A percentile compares a stretch with the other conserved stretches of the same genome.
These are phyloP conservation scores for Knufia petricola DNA, from an alignment of 2,329 filamentous ascomycete species.

Conservation along the genomic window DNA sequence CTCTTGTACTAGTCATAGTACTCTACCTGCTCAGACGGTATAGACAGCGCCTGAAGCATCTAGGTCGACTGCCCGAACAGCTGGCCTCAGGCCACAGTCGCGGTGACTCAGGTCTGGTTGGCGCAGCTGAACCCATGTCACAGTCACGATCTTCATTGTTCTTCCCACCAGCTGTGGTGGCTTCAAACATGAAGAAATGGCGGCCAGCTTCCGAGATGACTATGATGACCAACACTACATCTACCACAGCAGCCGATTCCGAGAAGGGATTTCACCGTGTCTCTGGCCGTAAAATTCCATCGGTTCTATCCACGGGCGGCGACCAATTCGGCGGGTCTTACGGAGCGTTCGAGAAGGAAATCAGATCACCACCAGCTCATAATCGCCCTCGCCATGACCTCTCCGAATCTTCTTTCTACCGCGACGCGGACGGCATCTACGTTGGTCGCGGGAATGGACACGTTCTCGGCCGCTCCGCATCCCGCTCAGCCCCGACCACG, in stretches of 20 bases:
- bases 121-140: conserved; percentile 27
- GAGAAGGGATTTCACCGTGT: conserved; percentile 43
- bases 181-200: conserved; percentile 29
- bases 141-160: not conserved
- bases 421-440: conserved; percentile 25
- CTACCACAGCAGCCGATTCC: conserved; percentile 21
- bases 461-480: conserved; percentile 15
- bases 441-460: conserved; percentile 16
- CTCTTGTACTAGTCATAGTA: conserved; percentile 41
- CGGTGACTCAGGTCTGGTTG: not conserved
- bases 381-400: conserved; percentile 17
- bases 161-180: conserved; percentile 29
- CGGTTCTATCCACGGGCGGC: conserved; percentile 37
- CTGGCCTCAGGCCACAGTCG: conserved; percentile 7
- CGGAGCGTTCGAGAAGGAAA: conserved; percentile 22
- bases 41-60: conserved; percentile 27
- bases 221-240: conserved; percentile 25
- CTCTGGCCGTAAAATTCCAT: conserved; percentile 39
- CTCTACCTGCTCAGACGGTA: conserved; percentile 46
- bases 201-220: conserved; percentile 23
- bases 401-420: conserved; percentile 25
- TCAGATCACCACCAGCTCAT: conserved; percentile 10
- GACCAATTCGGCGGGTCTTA: conserved; percentile 25
- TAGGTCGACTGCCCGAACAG: conserved; percentile 23
- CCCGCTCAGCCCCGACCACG: conserved; percentile 17